These are phyloP conservation scores for Chrysosporium keratinophilum DNA, from an alignment of 2,329 filamentous ascomycete genomes.

Conservation along the genomic window DNA sequence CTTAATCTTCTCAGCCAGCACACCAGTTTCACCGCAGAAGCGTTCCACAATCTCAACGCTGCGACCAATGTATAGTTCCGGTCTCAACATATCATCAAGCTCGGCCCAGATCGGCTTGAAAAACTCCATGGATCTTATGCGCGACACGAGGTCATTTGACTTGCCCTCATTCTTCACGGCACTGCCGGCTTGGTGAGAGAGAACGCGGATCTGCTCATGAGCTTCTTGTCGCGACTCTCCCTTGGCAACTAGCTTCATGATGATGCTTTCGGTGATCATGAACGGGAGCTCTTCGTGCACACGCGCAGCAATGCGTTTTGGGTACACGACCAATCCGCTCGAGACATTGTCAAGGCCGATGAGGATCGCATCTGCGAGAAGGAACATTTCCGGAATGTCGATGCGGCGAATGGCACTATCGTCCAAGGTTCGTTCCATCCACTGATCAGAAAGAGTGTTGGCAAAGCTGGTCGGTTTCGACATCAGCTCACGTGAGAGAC, in stretches of 20 bases:
- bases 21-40: too few species aligned
- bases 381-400: conserved; percentile 54
- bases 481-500: conserved; percentile 47
- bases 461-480: conserved; percentile 29
- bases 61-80: conserved; percentile 50
- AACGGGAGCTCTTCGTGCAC: conserved; percentile 74
- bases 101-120: conserved; percentile 61
- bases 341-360: conserved; percentile 59
- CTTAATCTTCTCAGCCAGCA: too few species aligned
- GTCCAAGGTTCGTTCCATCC: conserved; percentile 69
- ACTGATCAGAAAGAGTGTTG: conserved; percentile 35
- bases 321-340: conserved; percentile 66
- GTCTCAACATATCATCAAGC: conserved; percentile 56
- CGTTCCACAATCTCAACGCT: conserved; percentile 43
- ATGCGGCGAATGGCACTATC: conserved; percentile 48
- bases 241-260: conserved; percentile 65
- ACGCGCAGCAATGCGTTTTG: conserved; percentile 55
- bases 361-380: conserved; percentile 58
- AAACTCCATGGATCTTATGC: conserved; percentile 62
- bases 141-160: conserved; percentile 69
- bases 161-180: conserved; percentile 64
- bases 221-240: conserved; percentile 67
- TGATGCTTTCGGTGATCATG: conserved; percentile 63
- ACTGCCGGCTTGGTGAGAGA: conserved; percentile 63
- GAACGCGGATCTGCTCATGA: conserved; percentile 76